Evolutionary conservation across 495 filamentous ascomycete genomes (phyloP).

Genomic region (Podospora pseudopauciseta): DNA sequence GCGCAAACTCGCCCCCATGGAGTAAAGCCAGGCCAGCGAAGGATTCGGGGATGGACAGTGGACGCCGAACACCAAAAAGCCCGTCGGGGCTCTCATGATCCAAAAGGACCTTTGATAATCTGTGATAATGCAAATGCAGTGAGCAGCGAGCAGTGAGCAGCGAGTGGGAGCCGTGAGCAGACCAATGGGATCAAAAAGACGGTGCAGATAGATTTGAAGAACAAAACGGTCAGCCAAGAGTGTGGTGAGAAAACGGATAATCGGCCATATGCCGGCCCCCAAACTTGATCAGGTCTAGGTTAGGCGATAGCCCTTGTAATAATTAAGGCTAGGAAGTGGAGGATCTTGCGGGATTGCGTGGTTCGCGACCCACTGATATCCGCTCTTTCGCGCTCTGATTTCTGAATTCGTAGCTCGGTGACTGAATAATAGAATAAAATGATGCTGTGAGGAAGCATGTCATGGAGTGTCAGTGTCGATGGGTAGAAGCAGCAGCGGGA

Average conservation of each 20-base stretch:
- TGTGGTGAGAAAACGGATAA: background rate
- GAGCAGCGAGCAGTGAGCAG: background rate
- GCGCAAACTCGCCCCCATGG: slow-evolving; percentile 1
- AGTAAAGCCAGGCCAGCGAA: slow-evolving; percentile 1
- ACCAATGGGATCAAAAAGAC: background rate
- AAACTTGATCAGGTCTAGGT: background rate
- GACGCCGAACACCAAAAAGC: background rate
- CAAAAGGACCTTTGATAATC: slow-evolving; percentile 4
- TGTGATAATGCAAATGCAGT: background rate
- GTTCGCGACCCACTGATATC: background rate
- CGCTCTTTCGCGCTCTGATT: background rate
- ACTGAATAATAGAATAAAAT: background rate
- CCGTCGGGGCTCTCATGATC: background rate
- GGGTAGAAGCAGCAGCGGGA: background rate
- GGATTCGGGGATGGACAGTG: background rate
- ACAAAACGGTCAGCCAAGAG: background rate
- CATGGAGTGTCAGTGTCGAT: background rate
- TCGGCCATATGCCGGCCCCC: background rate
- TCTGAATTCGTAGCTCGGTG: background rate
- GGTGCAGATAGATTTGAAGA: background rate
- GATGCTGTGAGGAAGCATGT: background rate
- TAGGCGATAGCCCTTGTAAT: background rate
- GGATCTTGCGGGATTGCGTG: background rate
- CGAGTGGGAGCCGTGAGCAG: background rate
- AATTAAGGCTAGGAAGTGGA: background rate